phyloP scores from a whole-genome alignment of 345 rosid genomes.

The Hibiscus mutabilis region DNA sequence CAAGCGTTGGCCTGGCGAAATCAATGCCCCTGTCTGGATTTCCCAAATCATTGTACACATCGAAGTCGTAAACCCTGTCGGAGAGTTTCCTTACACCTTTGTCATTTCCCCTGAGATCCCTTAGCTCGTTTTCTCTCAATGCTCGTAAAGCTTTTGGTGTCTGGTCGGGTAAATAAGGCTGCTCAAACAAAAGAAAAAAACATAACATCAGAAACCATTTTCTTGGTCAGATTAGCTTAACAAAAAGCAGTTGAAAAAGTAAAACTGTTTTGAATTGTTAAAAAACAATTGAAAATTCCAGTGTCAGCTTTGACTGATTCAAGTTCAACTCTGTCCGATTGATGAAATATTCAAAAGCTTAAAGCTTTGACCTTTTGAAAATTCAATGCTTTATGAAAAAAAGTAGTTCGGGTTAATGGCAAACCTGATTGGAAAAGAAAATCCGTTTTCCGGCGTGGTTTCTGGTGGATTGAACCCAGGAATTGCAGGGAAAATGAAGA shows the following conservation, averaged over 20 bases:
- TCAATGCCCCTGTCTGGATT: conserved; percentile 71
- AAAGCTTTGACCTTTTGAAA: conserved; percentile 15
- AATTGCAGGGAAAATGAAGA: conserved; percentile 86
- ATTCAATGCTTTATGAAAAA: not conserved
- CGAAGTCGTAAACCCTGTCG: conserved; percentile 75
- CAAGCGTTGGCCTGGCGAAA: conserved; percentile 59
- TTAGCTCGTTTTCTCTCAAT: conserved; percentile 66
- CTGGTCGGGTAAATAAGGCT: conserved; percentile 83
- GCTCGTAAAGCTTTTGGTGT: conserved; percentile 72
- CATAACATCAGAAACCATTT: not conserved
- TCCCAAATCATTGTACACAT: conserved; percentile 87
- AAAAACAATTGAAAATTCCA: not conserved
- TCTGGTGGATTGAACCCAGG: conserved; percentile 82
- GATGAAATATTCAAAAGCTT: conserved; percentile 8
- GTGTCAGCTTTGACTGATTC: conserved; percentile 21
- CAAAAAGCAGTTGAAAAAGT: not conserved
- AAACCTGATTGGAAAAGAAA: conserved; percentile 80
- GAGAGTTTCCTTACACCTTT: conserved; percentile 68
- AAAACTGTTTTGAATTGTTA: not conserved
- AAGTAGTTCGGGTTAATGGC: not conserved
- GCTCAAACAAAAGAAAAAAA: conserved; percentile 11
- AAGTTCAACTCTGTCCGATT: conserved; percentile 13
- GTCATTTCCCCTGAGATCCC: conserved; percentile 57
- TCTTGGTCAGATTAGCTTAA: not conserved
- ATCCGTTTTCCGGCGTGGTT: conserved; percentile 62